Conservation (phyloP, 2,329 filamentous ascomycete genomes). For the Xylariaceae sp. region DNA sequence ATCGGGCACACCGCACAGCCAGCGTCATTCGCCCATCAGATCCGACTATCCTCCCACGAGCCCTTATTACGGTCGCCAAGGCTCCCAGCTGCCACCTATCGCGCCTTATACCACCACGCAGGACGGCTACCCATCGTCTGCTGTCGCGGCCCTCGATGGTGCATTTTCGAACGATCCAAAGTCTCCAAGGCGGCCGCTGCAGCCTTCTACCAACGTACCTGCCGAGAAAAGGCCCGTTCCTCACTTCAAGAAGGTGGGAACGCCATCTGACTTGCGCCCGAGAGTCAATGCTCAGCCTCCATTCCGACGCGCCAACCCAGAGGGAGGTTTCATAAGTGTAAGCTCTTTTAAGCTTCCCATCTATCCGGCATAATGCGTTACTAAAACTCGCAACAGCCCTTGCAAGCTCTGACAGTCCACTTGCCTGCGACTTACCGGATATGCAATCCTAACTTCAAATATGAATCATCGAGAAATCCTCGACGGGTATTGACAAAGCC, state of each 20-base stretch:
- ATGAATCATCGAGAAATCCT: conserved; percentile 95
- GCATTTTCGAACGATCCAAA: conserved; percentile 56
- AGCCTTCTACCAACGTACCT: conserved; percentile 36
- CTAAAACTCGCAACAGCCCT: conserved; percentile 54
- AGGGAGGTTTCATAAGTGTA: conserved; percentile 97
- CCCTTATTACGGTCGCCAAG: conserved; percentile 53
- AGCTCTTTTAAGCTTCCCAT: conserved; percentile 31
- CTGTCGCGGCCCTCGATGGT: conserved; percentile 67
- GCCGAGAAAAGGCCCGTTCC: conserved; percentile 68
- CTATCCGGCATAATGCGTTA: conserved; percentile 5
- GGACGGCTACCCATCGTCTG: conserved; percentile 70
- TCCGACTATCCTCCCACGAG: conserved; percentile 56
- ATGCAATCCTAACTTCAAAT: conserved; percentile 97
- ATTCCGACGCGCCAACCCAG: conserved; percentile 89
- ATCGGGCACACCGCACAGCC: conserved; percentile 40
- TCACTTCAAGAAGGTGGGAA: conserved; percentile 77
- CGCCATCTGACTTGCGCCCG: conserved; percentile 70
- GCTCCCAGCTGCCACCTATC: conserved; percentile 71
- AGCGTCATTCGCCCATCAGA: conserved; percentile 76
- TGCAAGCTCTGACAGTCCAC: conserved; percentile 92
- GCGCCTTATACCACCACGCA: conserved; percentile 63
- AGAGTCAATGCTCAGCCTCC: conserved; percentile 83
- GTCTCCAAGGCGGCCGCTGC: conserved; percentile 53
- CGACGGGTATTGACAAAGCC: conserved; percentile 94
- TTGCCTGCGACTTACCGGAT: conserved; percentile 95